Percentiles rank a stretch among this genome's conserved stretches.
phyloP scores from a whole-genome alignment of 2,329 filamentous ascomycete species.

The Fusarium ambrosium region DNA sequence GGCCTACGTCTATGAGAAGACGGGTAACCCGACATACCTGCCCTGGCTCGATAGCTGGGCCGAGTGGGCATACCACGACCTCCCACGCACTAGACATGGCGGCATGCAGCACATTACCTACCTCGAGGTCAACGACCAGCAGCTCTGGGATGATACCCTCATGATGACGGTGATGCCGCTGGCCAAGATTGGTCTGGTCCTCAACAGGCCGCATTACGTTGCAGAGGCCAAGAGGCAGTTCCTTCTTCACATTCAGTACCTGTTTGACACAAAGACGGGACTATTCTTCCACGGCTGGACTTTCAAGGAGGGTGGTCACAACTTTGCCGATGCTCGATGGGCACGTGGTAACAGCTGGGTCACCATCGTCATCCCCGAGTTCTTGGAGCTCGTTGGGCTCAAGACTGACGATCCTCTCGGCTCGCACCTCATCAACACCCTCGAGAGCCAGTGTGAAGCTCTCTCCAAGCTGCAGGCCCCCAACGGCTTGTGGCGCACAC shows the following conservation, averaged over 20 bases:
- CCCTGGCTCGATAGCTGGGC: constrained; percentile 86
- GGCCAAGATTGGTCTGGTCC: constrained; percentile 81
- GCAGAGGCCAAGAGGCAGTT: constrained; percentile 85
- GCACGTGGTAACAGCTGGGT: constrained; percentile 78
- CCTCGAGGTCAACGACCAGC: constrained; percentile 76
- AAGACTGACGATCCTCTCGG: constrained; percentile 73
- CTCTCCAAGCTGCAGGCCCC: constrained; percentile 70
- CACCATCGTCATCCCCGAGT: constrained; percentile 86
- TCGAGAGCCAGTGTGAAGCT: constrained; percentile 78
- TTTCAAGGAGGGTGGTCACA: constrained; percentile 76
- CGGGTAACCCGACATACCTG: constrained; percentile 75
- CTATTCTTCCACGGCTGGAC: constrained; percentile 89
- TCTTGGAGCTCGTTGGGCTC: constrained; percentile 79
- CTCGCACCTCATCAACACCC: constrained; percentile 69
- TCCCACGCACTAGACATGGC: constrained; percentile 78
- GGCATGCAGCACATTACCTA: constrained; percentile 85
- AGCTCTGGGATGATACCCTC: constrained; percentile 87
- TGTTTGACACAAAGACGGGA: constrained; percentile 79
- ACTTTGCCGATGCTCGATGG: constrained; percentile 71
- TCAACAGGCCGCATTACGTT: constrained; percentile 79
- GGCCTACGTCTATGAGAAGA: constrained; percentile 83
- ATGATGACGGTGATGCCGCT: constrained; percentile 90
- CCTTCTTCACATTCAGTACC: constrained; percentile 81
- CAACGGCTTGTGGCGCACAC: constrained; percentile 79
- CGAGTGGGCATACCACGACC: constrained; percentile 85